Conservation (phyloP, 2,329 filamentous ascomycete species). For the Aureobasidium mangrovei region DNA sequence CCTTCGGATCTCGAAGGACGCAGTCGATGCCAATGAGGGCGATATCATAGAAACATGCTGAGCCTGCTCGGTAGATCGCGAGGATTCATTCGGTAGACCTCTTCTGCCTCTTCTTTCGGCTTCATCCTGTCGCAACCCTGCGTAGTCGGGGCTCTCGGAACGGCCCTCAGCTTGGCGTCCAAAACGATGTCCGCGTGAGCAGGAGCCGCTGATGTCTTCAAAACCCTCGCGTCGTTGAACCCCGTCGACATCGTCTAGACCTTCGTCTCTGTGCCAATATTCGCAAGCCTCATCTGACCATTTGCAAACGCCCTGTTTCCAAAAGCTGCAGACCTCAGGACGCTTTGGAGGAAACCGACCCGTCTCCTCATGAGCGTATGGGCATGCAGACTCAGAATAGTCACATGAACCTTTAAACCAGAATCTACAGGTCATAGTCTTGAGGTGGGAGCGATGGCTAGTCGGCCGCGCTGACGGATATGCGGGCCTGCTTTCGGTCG, state of each 20-base stretch:
- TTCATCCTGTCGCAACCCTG: constrained; percentile 4
- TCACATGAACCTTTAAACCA: constrained; percentile 17
- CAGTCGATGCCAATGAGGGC: neutral
- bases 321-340: neutral
- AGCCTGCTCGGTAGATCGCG: too few species aligned
- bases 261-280: neutral
- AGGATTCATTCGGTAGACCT: neutral
- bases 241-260: neutral
- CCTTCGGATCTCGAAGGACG: neutral
- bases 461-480: neutral
- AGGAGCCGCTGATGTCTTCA: neutral
- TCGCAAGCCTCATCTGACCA: constrained; percentile 11
- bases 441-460: neutral
- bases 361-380: constrained; percentile 16
- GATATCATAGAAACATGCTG: neutral
- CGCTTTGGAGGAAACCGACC: constrained; percentile 1
- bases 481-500: neutral
- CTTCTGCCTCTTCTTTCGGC: neutral
- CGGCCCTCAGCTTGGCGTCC: neutral
- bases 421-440: constrained; percentile 18
- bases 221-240: too few species aligned
- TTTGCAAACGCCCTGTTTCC: constrained; percentile 6
- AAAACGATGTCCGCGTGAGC: neutral
- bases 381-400: constrained; percentile 14
- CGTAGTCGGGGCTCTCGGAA: constrained; percentile 1